These are phyloP conservation scores for Cynara cardunculus DNA, from an alignment of 129 eudicot genomes.

Conservation along the genomic window DNA sequence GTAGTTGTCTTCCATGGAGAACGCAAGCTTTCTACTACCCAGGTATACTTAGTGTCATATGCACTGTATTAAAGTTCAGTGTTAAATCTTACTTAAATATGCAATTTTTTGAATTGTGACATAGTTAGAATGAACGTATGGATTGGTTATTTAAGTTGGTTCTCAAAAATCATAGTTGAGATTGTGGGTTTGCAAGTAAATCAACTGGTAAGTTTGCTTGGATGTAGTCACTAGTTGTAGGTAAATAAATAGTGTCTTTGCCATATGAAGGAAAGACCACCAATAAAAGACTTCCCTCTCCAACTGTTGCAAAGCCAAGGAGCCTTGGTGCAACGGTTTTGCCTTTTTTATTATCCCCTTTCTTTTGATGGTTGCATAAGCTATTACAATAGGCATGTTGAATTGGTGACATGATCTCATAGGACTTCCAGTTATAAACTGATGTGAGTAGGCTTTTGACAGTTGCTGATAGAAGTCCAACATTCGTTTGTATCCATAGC, in stretches of 20 bases:
- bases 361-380: background rate
- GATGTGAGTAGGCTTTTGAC: background rate
- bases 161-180: background rate
- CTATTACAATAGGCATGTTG: background rate
- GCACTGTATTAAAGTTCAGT: background rate
- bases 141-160: background rate
- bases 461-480: background rate
- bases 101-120: background rate
- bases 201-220: background rate
- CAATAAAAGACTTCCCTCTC: background rate
- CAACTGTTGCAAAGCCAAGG: too few relatives aligned
- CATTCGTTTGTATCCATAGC: background rate
- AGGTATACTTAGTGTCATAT: slow-evolving; percentile 26
- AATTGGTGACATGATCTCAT: background rate
- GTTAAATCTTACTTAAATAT: background rate
- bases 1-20: slow-evolving; percentile 89
- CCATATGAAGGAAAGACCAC: background rate
- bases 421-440: background rate
- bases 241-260: background rate
- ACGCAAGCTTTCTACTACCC: slow-evolving; percentile 57
- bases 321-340: background rate
- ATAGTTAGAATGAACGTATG: background rate
- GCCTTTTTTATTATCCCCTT: background rate
- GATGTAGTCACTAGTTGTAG: background rate
- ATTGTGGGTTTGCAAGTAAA: background rate